phyloP scores from a whole-genome alignment of 495 filamentous ascomycete species.

The Hypoxylon perforatum region DNA sequence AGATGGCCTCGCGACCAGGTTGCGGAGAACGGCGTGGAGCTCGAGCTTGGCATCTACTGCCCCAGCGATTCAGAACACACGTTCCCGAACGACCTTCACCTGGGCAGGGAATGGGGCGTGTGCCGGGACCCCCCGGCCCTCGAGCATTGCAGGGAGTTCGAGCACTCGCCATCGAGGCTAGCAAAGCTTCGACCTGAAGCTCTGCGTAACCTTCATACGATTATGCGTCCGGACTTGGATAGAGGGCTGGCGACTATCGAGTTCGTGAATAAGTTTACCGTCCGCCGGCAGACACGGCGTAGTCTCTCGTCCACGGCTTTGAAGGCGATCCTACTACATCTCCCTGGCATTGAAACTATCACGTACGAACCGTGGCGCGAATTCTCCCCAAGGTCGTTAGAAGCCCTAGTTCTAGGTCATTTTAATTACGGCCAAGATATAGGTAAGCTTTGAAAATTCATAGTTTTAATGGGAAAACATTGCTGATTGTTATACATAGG shows the following conservation, averaged over 20 bases:
- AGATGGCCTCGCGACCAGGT: neutral
- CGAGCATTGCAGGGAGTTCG: too few species aligned
- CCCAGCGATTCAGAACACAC: constrained; percentile 37
- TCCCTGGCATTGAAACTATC: constrained; percentile 37
- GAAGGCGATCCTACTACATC: constrained; percentile 33
- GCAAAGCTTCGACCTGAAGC: too few species aligned
- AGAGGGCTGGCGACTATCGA: constrained; percentile 32
- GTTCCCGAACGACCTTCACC: constrained; percentile 9
- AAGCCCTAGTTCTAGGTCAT: too few species aligned
- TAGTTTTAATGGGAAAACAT: too few species aligned
- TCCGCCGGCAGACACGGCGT: constrained; percentile 41
- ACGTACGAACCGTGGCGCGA: constrained; percentile 39
- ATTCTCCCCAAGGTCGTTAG: constrained; percentile 37
- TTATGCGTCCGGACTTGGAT: neutral
- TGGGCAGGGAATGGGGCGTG: constrained; percentile 17
- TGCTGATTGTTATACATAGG: neutral
- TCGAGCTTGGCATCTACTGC: constrained; percentile 37
- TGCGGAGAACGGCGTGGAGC: neutral
- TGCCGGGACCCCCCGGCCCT: constrained; percentile 6
- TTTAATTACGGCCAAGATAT: too few species aligned
- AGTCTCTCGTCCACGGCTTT: constrained; percentile 20
- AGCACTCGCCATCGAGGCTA: too few species aligned
- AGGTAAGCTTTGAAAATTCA: too few species aligned
- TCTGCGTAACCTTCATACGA: too few species aligned
- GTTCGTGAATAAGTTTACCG: constrained; percentile 36